phyloP scores from a whole-genome alignment of 805 yeast genomes.

The Candida sithepensis region DNA sequence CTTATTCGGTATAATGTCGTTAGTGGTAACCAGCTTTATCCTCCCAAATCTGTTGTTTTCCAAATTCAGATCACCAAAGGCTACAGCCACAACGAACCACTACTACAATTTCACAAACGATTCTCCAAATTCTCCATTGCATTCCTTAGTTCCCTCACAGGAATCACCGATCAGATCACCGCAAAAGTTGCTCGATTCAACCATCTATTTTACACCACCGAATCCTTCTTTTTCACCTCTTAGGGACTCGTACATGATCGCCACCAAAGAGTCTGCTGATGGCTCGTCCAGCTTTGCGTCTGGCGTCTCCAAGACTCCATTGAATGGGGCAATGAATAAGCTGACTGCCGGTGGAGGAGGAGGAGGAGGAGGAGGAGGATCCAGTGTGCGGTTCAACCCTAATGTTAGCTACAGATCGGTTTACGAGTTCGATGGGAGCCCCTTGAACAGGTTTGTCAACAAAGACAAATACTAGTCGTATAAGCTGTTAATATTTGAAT shows the following conservation, averaged over 20 bases:
- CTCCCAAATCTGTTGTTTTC: conserved; percentile 28
- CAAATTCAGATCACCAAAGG: conserved; percentile 21
- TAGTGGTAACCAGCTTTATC: conserved; percentile 16
- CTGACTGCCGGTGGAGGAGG: background rate
- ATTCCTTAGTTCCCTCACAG: background rate
- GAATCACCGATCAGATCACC: conserved; percentile 11
- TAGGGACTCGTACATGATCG: background rate
- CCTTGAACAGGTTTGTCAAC: conserved; percentile 11
- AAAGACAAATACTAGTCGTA: background rate
- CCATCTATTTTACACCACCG: conserved; percentile 22
- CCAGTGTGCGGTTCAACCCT: conserved; percentile 29
- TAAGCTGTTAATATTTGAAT: background rate
- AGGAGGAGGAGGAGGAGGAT: too few relatives aligned
- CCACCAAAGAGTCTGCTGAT: background rate
- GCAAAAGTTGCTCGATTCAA: conserved; percentile 14
- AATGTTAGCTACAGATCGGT: conserved; percentile 26
- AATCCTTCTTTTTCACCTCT: conserved; percentile 5
- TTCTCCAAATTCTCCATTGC: background rate
- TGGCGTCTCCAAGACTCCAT: background rate
- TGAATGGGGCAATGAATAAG: background rate
- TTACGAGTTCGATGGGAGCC: conserved; percentile 16
- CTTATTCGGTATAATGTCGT: conserved; percentile 17
- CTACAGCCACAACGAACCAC: conserved; percentile 23
- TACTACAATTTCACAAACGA: conserved; percentile 19
- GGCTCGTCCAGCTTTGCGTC: background rate